Base-by-base conservation (phyloP, 495 filamentous ascomycete genomes). In the Aspergillus cavernicola region DNA sequence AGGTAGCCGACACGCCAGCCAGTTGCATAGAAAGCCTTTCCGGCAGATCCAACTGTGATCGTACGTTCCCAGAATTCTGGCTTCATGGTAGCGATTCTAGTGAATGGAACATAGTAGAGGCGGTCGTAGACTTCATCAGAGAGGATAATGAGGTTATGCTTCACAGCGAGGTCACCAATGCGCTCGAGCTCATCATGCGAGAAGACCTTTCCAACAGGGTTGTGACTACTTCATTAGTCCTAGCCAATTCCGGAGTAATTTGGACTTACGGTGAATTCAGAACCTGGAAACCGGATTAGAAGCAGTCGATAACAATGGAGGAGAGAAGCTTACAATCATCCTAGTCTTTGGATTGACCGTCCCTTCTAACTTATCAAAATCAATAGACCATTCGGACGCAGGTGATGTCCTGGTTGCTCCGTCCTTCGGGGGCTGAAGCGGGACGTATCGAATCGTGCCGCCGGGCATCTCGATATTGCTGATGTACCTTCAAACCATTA, bases 391-490 rank as follows among this genome's bases (percentile, higher is more conserved):
- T 57, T 96, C 90, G 3, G 80, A 82, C 4, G 93, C 90, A 13
- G 90, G 87, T 2, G 89, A 85, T 2, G 87, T 95, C 66, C 87
- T 77, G 35, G 74, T 81, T 8, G 83, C 85, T 31, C 95, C 93
- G 45, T 92, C 85, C 60, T 80, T 80, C n/a, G 93, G 93, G 4
- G 93, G 92, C 57, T 92, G 88, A 53, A 98, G 76, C 23, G 95
- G 89, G 12, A 97, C 92, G 66, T 96, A 98, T 52, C 90, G 87
- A 50, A 97, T 87, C 60, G 83, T 92, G 47, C 92, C 93, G 50
- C 95, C 95, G 8, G 92, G 84, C 95, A 98, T 97, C 66, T 95
- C 87, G 47, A 98, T 97, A 71, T 97, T 97, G 74, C 83, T 86
- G 55, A 97, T 93, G 67, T 97, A 96, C 59, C 85, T 51, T 13